Conservation (phyloP, 2,329 filamentous ascomycete genomes). For the Fusarium brevicatenulatum region DNA sequence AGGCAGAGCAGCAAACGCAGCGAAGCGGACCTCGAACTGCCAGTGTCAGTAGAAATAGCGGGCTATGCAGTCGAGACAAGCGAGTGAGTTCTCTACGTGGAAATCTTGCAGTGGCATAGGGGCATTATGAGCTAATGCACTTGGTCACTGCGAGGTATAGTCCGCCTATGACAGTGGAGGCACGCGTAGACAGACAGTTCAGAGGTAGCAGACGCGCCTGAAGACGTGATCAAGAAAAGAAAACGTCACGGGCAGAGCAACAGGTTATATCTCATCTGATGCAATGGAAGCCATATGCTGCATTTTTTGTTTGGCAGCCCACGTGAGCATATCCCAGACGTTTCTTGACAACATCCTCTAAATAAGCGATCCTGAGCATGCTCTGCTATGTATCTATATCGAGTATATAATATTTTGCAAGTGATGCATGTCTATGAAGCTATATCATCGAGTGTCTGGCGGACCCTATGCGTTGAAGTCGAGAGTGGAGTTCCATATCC, state of each 20-base stretch:
- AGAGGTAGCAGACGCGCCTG: not conserved
- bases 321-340: slow-evolving; percentile 6
- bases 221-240: not conserved
- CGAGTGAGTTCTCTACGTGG: not conserved
- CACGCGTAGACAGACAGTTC: not conserved
- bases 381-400: not conserved
- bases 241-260: slow-evolving; percentile 6
- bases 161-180: not conserved
- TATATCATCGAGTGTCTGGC: not conserved
- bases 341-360: not conserved
- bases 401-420: not conserved
- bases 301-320: slow-evolving; percentile 14
- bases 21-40: not conserved
- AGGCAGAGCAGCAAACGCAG: slow-evolving; percentile 12
- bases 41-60: not conserved
- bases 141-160: not conserved
- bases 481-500: not conserved
- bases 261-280: slow-evolving; percentile 1
- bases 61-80: not conserved
- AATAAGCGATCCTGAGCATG: not conserved
- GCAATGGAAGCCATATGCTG: slow-evolving; percentile 1
- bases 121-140: not conserved
- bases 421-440: not conserved
- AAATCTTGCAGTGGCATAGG: not conserved
- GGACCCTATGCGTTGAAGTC: not conserved